Conservation (phyloP, 2,329 filamentous ascomycete species). For the Trichoderma atroviride region DNA sequence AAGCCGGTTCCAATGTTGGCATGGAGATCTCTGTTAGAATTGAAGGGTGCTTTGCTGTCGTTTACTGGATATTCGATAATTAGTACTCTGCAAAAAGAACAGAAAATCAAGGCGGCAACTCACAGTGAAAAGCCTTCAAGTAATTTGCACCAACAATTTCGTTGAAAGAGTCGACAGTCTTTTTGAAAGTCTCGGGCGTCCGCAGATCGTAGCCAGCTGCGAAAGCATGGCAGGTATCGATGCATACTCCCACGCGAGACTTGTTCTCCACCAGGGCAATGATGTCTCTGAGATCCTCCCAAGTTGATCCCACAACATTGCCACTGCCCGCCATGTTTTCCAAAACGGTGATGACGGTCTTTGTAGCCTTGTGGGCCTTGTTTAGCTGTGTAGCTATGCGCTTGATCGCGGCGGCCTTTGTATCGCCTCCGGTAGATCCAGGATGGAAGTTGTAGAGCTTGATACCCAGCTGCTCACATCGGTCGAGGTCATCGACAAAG, state of each 20-base stretch:
- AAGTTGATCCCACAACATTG: slow-evolving; percentile 82
- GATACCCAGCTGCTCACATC: slow-evolving; percentile 86
- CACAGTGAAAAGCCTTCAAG: slow-evolving; percentile 76
- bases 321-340: slow-evolving; percentile 95
- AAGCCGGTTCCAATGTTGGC: slow-evolving; percentile 97
- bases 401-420: slow-evolving; percentile 68
- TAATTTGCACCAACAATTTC: slow-evolving; percentile 75
- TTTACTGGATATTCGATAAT: slow-evolving; percentile 62
- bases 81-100: background rate
- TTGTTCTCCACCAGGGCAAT: slow-evolving; percentile 81
- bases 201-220: slow-evolving; percentile 91
- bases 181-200: slow-evolving; percentile 69
- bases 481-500: slow-evolving; percentile 84
- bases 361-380: slow-evolving; percentile 74
- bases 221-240: slow-evolving; percentile 96
- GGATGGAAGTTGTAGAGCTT: slow-evolving; percentile 98
- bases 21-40: slow-evolving; percentile 83
- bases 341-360: slow-evolving; percentile 76
- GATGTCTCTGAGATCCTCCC: slow-evolving; percentile 84
- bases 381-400: slow-evolving; percentile 85
- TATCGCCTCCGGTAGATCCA: slow-evolving; percentile 73
- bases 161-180: slow-evolving; percentile 77
- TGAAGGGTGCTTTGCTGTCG: slow-evolving; percentile 89
- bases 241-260: slow-evolving; percentile 83
- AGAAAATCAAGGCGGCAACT: background rate